Evolutionary conservation across 257 asterid species (phyloP), one percentile per base, ranked within the genome.

Genomic region (Verbena officinalis): DNA sequence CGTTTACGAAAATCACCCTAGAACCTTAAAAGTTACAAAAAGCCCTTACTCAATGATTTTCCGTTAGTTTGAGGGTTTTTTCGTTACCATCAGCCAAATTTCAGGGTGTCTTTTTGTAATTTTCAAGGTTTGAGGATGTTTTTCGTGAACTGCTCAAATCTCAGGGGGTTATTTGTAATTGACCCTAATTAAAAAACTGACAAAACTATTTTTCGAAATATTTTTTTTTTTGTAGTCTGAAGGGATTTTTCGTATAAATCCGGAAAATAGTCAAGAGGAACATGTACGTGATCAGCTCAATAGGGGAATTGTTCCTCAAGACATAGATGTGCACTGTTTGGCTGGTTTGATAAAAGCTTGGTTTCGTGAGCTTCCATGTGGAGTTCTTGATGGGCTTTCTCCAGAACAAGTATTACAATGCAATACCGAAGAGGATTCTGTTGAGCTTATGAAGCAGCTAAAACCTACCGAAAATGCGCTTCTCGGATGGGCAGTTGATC

Each of bases 291-390:
- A 82, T 72, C 91, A 84, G 79, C 95, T 94, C 14, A 94, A 94
- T 76, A 46, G 96, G 51, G 99, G 99, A 46, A 83, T 75, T 7
- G 98, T 94, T 65, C 98, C 99, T 1, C 75, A 81, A 31, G 88
- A 88, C 79, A 90, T 94, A 0, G 98, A 94, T 14, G 99, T 88
- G 31, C 99, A 94, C 62, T 88, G 93, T 73, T 82, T 90, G 83
- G 96, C 99, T 1, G 96, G 98, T 54, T 71, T 90, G 64, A 90
- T 90, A 65, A 94, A 94, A 80, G 97, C 98, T 51, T 94, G 99
- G 99, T 90, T 94, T 55, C 75, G 98, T 33, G 96, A 91, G 76
- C 92, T 91, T 2, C 98, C 98, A 0, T 81, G 80, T 1, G 96
- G 98, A 0, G 96, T 91, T 54, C 96, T 91, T 0, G 98, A 91